A percentile compares a stretch with the other conserved stretches of the same genome.
These are phyloP conservation scores for Boletus smithii DNA, from an alignment of 1,284 basidiomycete species.

Conservation along the genomic window DNA sequence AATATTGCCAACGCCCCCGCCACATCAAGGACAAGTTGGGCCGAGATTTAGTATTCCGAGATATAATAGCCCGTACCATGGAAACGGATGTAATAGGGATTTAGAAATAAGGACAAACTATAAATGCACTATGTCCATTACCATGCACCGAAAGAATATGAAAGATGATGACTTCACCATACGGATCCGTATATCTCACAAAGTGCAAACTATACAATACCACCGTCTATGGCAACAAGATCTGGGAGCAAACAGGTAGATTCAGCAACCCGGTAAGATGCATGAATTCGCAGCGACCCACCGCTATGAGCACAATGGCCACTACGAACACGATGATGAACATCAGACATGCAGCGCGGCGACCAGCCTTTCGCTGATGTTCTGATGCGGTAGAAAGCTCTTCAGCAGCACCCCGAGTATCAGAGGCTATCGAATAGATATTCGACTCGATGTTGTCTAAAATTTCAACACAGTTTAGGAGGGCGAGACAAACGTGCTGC, in stretches of 20 bases:
- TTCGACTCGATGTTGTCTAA: conserved; percentile 97
- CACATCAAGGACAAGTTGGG: neutral
- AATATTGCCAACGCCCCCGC: neutral
- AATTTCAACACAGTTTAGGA: neutral
- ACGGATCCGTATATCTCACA: conserved; percentile 3
- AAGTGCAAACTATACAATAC: neutral
- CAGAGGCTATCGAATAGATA: conserved; percentile 80
- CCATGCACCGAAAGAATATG: conserved; percentile 7
- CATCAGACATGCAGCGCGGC: conserved; percentile 86
- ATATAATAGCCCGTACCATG: neutral
- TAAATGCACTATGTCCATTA: conserved; percentile 15
- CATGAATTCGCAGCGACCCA: conserved; percentile 36
- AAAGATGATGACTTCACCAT: conserved; percentile 8
- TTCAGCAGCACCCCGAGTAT: conserved; percentile 82
- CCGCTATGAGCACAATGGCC: conserved; percentile 88
- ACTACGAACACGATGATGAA: conserved; percentile 85
- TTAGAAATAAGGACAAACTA: conserved; percentile 28
- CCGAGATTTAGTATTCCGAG: neutral
- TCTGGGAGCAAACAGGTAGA: conserved; percentile 6
- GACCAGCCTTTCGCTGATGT: conserved; percentile 93
- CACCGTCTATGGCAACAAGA: conserved; percentile 24
- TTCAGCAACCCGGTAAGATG: conserved; percentile 1
- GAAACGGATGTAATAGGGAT: conserved; percentile 12
- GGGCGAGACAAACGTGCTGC: neutral
- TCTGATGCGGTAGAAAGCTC: conserved; percentile 90